Evolutionary conservation across 1,139 yeast genomes (phyloP).

Genomic region (Spathaspora jeffriesii): DNA sequence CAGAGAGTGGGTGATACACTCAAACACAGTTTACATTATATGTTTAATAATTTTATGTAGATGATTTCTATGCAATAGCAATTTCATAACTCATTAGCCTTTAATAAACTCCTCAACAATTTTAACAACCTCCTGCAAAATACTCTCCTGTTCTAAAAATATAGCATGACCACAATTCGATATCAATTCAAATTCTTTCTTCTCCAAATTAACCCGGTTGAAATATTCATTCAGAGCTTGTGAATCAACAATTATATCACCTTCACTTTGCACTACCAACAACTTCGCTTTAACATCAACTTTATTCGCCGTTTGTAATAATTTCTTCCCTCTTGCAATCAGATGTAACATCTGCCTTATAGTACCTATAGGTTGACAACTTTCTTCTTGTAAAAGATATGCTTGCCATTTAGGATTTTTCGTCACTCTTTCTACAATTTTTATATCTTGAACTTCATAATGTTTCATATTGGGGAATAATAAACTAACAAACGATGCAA

Average conservation of each 20-base stretch:
- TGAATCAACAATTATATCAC: slow-evolving; percentile 18
- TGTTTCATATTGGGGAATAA: slow-evolving; percentile 12
- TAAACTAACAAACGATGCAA: slow-evolving; percentile 1
- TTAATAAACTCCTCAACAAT: slow-evolving; percentile 12
- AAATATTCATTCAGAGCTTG: slow-evolving; percentile 16
- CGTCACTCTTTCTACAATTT: slow-evolving; percentile 16
- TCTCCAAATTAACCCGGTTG: slow-evolving; percentile 13
- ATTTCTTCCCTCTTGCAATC: slow-evolving; percentile 17
- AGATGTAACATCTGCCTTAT: slow-evolving; percentile 19
- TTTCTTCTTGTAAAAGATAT: slow-evolving; percentile 17
- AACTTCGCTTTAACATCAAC: slow-evolving; percentile 13
- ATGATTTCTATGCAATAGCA: not conserved
- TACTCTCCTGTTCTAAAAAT: slow-evolving; percentile 20
- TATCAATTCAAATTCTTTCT: slow-evolving; percentile 15
- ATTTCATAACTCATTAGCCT: not conserved
- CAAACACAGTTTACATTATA: too few relatives aligned
- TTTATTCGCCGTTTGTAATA: slow-evolving; percentile 9
- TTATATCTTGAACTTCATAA: slow-evolving; percentile 12
- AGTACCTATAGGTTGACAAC: slow-evolving; percentile 19
- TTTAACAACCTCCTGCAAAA: slow-evolving; percentile 15
- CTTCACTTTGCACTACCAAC: slow-evolving; percentile 17
- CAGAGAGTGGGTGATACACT: too few relatives aligned
- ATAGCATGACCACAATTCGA: slow-evolving; percentile 20
- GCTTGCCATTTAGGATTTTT: slow-evolving; percentile 18
- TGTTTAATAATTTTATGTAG: not conserved